Conservation (phyloP, 331 rosid species). For the Dryas integrifolia region DNA sequence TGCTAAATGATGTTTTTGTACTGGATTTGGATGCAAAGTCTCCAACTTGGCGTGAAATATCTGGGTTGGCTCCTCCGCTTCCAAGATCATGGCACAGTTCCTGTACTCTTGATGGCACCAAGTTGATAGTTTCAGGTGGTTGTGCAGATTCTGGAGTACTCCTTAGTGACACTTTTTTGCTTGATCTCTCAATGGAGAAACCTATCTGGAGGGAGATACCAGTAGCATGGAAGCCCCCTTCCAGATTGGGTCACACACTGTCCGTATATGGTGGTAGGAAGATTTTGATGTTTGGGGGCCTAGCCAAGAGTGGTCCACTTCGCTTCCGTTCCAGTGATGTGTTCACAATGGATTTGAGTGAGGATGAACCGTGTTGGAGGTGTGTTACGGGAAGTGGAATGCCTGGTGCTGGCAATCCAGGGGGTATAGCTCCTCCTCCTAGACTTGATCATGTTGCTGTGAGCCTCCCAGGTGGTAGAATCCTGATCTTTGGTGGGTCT, state of each 20-base stretch:
- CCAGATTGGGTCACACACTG: conserved; percentile 93
- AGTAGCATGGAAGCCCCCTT: conserved; percentile 96
- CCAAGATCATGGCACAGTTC: conserved; percentile 99
- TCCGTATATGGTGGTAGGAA: conserved; percentile 98
- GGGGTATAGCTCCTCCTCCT: conserved; percentile 97
- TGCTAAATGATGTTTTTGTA: conserved; percentile 96
- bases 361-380: conserved; percentile 98
- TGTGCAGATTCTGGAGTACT: conserved; percentile 99
- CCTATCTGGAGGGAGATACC: conserved; percentile 99
- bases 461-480: conserved; percentile 97
- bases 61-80: conserved; percentile 98
- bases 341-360: conserved; percentile 92
- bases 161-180: conserved; percentile 90
- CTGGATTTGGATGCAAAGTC: conserved; percentile 94
- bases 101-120: conserved; percentile 96
- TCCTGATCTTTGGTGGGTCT: conserved; percentile 94
- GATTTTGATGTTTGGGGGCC: conserved; percentile 97
- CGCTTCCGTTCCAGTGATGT: conserved; percentile 96
- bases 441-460: conserved; percentile 98
- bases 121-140: conserved; percentile 99
- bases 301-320: conserved; percentile 98
- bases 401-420: conserved; percentile 99
- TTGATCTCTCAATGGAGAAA: conserved; percentile 96
- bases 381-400: conserved; percentile 94
- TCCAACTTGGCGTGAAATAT: conserved; percentile 97